phyloP scores from a whole-genome alignment of 2,329 filamentous ascomycete genomes.

The Phialocephala subalpina region DNA sequence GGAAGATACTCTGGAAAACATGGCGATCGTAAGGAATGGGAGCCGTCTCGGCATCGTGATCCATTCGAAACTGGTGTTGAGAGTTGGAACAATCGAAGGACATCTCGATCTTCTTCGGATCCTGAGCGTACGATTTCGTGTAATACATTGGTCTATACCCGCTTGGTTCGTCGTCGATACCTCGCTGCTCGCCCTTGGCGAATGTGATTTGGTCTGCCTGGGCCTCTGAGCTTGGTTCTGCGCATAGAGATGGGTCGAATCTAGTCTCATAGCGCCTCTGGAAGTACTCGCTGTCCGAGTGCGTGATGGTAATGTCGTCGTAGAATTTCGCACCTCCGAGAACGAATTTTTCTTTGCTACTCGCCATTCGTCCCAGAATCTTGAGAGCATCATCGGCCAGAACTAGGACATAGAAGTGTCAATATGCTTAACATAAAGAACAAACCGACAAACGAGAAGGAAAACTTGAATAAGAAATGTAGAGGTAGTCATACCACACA shows the following conservation, averaged over 20 bases:
- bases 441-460: not conserved
- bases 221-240: conserved; percentile 51
- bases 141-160: conserved; percentile 71
- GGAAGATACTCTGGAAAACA: conserved; percentile 75
- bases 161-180: conserved; percentile 60
- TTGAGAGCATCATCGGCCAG: conserved; percentile 70
- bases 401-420: conserved; percentile 42
- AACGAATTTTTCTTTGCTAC: conserved; percentile 69
- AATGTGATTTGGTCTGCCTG: conserved; percentile 51
- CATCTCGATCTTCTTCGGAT: conserved; percentile 69
- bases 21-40: conserved; percentile 55
- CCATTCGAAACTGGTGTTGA: conserved; percentile 71
- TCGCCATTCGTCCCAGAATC: conserved; percentile 64
- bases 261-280: conserved; percentile 71
- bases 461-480: not conserved
- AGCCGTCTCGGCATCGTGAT: conserved; percentile 39
- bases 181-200: conserved; percentile 54
- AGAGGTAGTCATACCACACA: conserved; percentile 52
- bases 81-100: conserved; percentile 81
- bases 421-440: not conserved
- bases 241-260: conserved; percentile 60
- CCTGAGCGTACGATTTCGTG: conserved; percentile 64
- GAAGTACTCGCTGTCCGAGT: conserved; percentile 71
- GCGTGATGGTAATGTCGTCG: conserved; percentile 76
- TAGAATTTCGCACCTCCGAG: conserved; percentile 75